Evolutionary conservation across 2,329 filamentous ascomycete species (phyloP), one percentile per base, ranked within the genome.

Genomic region (Colletotrichum musicola): DNA sequence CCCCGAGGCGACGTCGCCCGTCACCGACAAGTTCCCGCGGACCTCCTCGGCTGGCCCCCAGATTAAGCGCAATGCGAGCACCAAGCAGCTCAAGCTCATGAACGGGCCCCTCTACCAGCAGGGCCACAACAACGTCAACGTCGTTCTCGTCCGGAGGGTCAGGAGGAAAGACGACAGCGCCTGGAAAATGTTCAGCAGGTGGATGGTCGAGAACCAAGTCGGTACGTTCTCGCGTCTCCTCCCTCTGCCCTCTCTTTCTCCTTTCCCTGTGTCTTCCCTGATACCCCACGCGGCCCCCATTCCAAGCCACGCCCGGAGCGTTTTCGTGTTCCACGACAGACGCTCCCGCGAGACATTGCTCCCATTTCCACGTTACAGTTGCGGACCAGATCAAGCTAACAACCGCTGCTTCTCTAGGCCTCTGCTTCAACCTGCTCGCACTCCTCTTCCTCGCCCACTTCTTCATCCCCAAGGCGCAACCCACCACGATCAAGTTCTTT

Each of bases 401-500:
- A 9, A 27, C 60, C 47, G 12, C 57, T 59, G 16, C 54, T 38
- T 38, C 27, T 38, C 42, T 7, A 84, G 94, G 93, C 69, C 89
- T 98, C 73, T 93, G 94, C 13, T 86, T 96, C 79, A 97, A 97
- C 79, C 90, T 96, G 67, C 84, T 98, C 72, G 89, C 93, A 65
- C 90, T 97, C 72, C 89, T 98, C 72, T 89, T 92, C 78, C 89
- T 97, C 72, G 90, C 93, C 64, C 94, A 98, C 82, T 83, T 90
- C 74, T 90, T 92, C 76, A 94, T 97, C 77, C 94, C 95, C 59
- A 91, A 91, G 75, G 89, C 94, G 56, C 89, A 93, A 72, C 84
- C 87, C 61, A 90, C 92, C 75, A 97, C 94, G n/a, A 86, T 87
- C 75, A 96, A 95, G 74, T 97, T 97, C 84, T 94, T 97, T 82